Evolutionary conservation across 176 grass and related monocot species (phyloP), one percentile per base, ranked within the genome.

Genomic region (Aechmea fasciata): DNA sequence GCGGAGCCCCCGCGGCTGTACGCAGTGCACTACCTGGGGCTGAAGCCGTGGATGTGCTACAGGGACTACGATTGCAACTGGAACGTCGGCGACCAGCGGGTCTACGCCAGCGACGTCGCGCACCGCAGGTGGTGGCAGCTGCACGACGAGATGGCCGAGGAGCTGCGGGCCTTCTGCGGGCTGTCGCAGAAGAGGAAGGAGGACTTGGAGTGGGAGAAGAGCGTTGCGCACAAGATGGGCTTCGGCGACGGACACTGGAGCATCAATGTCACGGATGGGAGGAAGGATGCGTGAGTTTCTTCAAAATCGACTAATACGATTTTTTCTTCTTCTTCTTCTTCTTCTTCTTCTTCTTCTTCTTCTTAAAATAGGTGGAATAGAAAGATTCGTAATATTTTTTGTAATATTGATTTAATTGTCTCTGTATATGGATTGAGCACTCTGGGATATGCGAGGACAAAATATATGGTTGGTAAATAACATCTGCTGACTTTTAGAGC

Each of bases 11-110:
- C 93, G 6, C 69, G 78, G 83, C 67, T 92, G 53, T 92, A 88
- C 79, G 69, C 89, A 0, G 70, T 97, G 13, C 93, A 97, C 71
- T 97, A 90, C 82, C 86, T 97, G 0, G 93, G 93, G 11, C 20
- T 92, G 65, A 97, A 97, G 85, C 93, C 93, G 0, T 97, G 93
- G 93, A 20, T 81, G 86, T 97, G 93, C 73, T 87, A 90, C 84
- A 52, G 89, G 23, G 93, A 92, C 75, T 90, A 92, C 83, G 93
- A 97, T 77, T 97, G 93, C 79, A 97, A 97, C 82, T 97, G 89
- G 93, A 87, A 90, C 82, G 63, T 85, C 15, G 79, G 10, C 3
- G 79, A 92, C 78, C 93, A 90, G 82, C 49, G 89, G 8, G 84
- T 87, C 41, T 97, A 97, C 67, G 93, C 93, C 50, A 97, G 93